Base-by-base conservation (phyloP, 305 asterid genomes). In the Ilex paraguariensis region DNA sequence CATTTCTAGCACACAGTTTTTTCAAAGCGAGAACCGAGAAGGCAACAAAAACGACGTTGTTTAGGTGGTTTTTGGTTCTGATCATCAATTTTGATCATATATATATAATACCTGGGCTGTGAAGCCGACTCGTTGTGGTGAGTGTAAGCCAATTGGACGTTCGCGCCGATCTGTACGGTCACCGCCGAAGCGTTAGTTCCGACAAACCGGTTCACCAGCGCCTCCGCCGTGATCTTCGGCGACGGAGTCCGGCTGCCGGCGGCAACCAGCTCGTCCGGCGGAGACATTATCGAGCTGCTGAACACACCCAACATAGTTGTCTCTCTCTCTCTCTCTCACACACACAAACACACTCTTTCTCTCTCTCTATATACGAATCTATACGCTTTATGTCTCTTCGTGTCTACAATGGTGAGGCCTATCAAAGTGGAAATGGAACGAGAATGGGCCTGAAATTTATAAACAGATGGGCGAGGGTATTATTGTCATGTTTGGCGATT, bases 241-340 rank as follows among this genome's bases (percentile, higher is more conserved):
- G 99, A 93, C 54, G 99, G 98, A 48, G 99, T 93, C 70, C 96
- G 76, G 88, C 91, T 81, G 5, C 98, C 97, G 16, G 96, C 99
- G 0, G 95, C 94, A 75, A 93, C 99, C 71, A 93, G 87, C 94
- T 93, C 99, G 6, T 84, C 95, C 70, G 99, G 99, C 59, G 97
- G 92, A 52, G 99, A 77, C 74, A 93, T 79, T 53, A 93, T 72
- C 42, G 90, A 74, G 72, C 86, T 83, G 85, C 92, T 90, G 66
- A 93, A 93, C 2, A 90, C 90, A 76, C 97, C 99, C 74, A 93
- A 81, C 99, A 93, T 90, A 5, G 54, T 77, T 67, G 63, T 67
- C 56, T 63, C 53, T n/a, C 62, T n/a, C 42, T 39, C 61, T 62
- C 56, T 67, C 62, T 65, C 62, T 65, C 44, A 6, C 17, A 64